Conservation (phyloP, 169 alveolate genomes). For the Theileria luwenshuni region DNA sequence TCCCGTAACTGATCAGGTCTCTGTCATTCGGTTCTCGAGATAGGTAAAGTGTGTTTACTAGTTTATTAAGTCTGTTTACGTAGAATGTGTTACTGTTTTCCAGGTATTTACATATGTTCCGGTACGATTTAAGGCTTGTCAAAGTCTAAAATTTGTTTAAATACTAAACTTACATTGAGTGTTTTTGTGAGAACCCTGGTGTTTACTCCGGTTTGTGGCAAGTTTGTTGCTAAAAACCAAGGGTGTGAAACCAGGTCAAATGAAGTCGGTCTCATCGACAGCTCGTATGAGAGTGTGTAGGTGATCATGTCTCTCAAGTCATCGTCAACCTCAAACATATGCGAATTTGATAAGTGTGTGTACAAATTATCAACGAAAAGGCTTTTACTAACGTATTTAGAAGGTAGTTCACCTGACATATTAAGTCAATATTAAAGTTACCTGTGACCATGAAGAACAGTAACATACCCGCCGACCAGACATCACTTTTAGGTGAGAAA, state of each 20-base stretch:
- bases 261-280: slow-evolving; percentile 48
- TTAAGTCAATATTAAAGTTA: background rate
- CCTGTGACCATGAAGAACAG: slow-evolving; percentile 62
- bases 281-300: slow-evolving; percentile 31
- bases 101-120: slow-evolving; percentile 32
- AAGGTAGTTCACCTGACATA: slow-evolving; percentile 27
- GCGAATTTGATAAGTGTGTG: background rate
- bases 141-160: slow-evolving; percentile 13
- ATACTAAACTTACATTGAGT: slow-evolving; percentile 7
- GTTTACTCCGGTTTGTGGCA: background rate
- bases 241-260: slow-evolving; percentile 53
- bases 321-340: slow-evolving; percentile 38
- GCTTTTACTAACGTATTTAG: slow-evolving; percentile 11
- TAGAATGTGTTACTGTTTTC: slow-evolving; percentile 35
- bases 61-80: slow-evolving; percentile 31
- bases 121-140: slow-evolving; percentile 20
- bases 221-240: slow-evolving; percentile 39
- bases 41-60: slow-evolving; percentile 34
- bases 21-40: slow-evolving; percentile 14
- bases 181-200: slow-evolving; percentile 17
- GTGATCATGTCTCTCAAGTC: slow-evolving; percentile 41
- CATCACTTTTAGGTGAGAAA: slow-evolving; percentile 36
- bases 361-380: slow-evolving; percentile 20
- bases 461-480: slow-evolving; percentile 63
- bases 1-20: slow-evolving; percentile 13